Percentiles rank a stretch among this genome's conserved stretches.
Evolutionary conservation across 2,329 filamentous ascomycete genomes (phyloP).

Genomic region (Microdochium trichocladiopsis): DNA sequence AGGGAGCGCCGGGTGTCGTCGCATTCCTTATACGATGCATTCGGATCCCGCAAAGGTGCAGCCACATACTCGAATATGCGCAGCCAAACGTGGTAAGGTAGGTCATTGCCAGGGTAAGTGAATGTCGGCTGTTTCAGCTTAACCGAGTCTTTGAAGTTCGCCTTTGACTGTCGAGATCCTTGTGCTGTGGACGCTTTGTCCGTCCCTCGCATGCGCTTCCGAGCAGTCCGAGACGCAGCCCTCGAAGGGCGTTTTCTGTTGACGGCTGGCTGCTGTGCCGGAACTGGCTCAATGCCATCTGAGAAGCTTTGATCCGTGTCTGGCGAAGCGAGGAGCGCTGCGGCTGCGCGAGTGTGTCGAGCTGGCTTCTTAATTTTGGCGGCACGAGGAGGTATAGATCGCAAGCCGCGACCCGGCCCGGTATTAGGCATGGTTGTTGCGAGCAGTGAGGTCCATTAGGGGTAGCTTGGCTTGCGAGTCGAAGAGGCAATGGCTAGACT

Average conservation of each 20-base stretch:
- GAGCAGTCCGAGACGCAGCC: background rate
- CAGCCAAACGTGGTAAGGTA: constrained; percentile 63
- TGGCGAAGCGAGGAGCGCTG: background rate
- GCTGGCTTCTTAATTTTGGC: constrained; percentile 16
- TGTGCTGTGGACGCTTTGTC: background rate
- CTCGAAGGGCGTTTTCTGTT: background rate
- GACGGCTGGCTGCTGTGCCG: background rate
- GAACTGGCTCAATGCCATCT: background rate
- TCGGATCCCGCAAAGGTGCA: constrained; percentile 40
- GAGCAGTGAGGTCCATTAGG: constrained; percentile 2
- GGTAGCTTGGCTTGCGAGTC: background rate
- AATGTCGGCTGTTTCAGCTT: constrained; percentile 28
- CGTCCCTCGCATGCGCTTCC: background rate
- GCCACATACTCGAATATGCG: constrained; percentile 65
- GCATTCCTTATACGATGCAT: constrained; percentile 30
- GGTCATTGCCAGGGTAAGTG: constrained; percentile 41
- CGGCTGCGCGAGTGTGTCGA: constrained; percentile 1
- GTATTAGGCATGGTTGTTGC: constrained; percentile 9
- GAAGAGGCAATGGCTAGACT: background rate
- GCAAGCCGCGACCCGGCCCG: constrained; percentile 11
- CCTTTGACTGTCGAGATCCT: constrained; percentile 1
- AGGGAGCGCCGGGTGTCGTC: constrained; percentile 40
- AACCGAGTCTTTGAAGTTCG: background rate
- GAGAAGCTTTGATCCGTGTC: background rate
- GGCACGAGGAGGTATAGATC: constrained; percentile 15